Percentiles rank a stretch among this genome's conserved stretches.
Conservation (phyloP, 345 rosid species). For the Microthlaspi erraticum region DNA sequence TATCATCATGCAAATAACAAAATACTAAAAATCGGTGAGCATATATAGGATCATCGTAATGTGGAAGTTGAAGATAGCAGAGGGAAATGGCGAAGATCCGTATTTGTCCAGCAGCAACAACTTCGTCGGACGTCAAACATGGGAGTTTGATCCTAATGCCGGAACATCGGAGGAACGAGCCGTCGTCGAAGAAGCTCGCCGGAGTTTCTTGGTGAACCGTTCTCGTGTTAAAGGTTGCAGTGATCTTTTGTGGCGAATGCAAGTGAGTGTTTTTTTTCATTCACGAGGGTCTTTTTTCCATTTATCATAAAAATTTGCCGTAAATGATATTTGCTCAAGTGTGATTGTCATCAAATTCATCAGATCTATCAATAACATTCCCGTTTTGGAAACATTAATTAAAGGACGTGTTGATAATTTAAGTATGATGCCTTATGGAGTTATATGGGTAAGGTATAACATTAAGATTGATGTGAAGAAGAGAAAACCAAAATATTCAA, state of each 20-base stretch:
- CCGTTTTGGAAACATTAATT: background rate
- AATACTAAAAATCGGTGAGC: background rate
- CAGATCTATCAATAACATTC: background rate
- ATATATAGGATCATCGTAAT: constrained; percentile 24
- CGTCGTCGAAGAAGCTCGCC: constrained; percentile 56
- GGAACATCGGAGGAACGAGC: constrained; percentile 54
- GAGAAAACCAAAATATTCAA: no score
- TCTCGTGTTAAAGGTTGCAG: constrained; percentile 45
- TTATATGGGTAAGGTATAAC: background rate
- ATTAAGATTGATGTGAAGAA: no score
- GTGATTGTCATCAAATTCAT: background rate
- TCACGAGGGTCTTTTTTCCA: background rate
- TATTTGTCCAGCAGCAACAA: constrained; percentile 53
- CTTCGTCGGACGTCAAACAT: constrained; percentile 51
- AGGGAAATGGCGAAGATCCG: constrained; percentile 48
- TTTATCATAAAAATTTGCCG: background rate
- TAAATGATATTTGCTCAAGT: background rate
- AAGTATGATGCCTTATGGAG: background rate
- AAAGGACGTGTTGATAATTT: background rate
- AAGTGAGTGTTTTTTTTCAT: constrained; percentile 40
- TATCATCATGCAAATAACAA: background rate
- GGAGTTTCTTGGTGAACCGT: constrained; percentile 41
- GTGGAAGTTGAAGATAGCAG: constrained; percentile 61
- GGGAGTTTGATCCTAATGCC: constrained; percentile 55
- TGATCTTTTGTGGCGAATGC: constrained; percentile 58